A percentile compares a stretch with the other conserved stretches of the same genome.
phyloP scores from a whole-genome alignment of 495 filamentous ascomycete species.

The Penicillium chermesinum region DNA sequence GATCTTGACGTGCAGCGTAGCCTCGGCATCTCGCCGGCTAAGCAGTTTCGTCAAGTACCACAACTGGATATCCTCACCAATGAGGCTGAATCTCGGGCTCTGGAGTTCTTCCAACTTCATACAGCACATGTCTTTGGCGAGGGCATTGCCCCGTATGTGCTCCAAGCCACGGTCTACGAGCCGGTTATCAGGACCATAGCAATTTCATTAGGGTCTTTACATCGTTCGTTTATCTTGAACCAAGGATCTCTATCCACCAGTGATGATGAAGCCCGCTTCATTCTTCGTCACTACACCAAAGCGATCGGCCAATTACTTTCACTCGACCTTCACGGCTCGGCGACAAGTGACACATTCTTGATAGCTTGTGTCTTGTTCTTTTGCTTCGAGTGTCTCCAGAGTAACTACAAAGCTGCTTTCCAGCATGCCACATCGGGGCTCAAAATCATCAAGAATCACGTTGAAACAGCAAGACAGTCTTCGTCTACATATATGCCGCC shows the following conservation, averaged over 20 bases:
- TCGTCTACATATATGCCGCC: conserved; percentile 8
- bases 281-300: conserved; percentile 50
- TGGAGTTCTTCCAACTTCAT: conserved; percentile 55
- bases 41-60: conserved; percentile 9
- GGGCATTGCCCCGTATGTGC: conserved; percentile 48
- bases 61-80: conserved; percentile 3
- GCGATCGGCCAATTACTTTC: conserved; percentile 36
- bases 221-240: conserved; percentile 48
- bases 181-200: conserved; percentile 58
- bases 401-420: conserved; percentile 38
- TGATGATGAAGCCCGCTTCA: conserved; percentile 21
- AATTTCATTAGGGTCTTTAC: conserved; percentile 56
- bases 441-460: conserved; percentile 18
- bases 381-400: conserved; percentile 51
- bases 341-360: conserved; percentile 35
- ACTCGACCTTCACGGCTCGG: conserved; percentile 1
- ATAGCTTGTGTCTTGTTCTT: conserved; percentile 54
- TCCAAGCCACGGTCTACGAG: conserved; percentile 54
- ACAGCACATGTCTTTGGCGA: conserved; percentile 51
- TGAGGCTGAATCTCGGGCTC: conserved; percentile 46
- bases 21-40: conserved; percentile 10
- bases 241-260: conserved; percentile 10
- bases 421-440: conserved; percentile 44
- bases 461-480: background rate
- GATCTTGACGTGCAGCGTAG: conserved; percentile 13